A percentile compares a stretch with the other conserved stretches of the same genome.
Conservation (phyloP, 2,329 filamentous ascomycete species). For the Penicillium sp. region DNA sequence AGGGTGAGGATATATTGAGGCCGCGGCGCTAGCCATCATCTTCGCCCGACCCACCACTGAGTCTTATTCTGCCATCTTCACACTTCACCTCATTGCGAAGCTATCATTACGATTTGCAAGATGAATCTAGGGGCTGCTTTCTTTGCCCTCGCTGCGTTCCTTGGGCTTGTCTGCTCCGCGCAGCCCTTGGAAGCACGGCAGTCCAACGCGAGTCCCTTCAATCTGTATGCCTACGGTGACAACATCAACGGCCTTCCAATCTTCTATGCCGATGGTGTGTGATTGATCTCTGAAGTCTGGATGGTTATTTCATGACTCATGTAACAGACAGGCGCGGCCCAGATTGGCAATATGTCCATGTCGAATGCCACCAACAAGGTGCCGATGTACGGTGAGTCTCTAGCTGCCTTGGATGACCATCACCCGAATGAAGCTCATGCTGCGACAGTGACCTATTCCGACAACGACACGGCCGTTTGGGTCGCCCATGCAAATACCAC, state of each 20-base stretch:
- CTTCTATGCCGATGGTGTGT: conserved; percentile 8
- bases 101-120: too few species aligned
- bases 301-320: background rate
- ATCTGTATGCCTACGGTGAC: conserved; percentile 11
- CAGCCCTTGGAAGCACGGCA: background rate
- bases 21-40: too few species aligned
- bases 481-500: background rate
- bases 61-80: too few species aligned
- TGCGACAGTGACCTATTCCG: too few species aligned
- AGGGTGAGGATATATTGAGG: too few species aligned
- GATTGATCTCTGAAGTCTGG: background rate
- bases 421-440: background rate
- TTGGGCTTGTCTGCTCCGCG: background rate
- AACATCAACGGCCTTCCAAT: conserved; percentile 7
- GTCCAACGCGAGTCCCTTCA: background rate
- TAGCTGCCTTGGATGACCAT: background rate
- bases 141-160: too few species aligned
- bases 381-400: background rate
- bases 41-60: too few species aligned
- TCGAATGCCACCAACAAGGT: background rate
- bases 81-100: too few species aligned
- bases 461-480: too few species aligned
- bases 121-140: too few species aligned
- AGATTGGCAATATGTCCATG: background rate
- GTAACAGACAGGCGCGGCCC: background rate